Base-by-base conservation (phyloP, 2,329 filamentous ascomycete genomes). In the Colletotrichum liaoningense region DNA sequence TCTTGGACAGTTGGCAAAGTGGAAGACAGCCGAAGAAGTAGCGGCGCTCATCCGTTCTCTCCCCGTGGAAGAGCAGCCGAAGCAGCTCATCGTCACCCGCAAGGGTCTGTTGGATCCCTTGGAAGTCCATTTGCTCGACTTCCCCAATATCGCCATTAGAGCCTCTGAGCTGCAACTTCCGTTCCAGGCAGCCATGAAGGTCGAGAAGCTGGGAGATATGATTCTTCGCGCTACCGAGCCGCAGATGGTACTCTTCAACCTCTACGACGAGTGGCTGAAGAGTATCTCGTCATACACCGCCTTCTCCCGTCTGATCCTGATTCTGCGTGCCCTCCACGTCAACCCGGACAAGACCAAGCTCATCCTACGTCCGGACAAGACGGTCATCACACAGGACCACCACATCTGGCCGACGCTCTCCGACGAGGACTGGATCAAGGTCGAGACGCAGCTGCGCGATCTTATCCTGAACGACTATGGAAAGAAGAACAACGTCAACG, bases 401-500 rank as follows among this genome's bases (percentile, higher is more conserved):
- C 97, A 99, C 82, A 99, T 99, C 81, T 99, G 97, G 97, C 97
- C 97, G 1, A 93, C 95, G 0, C 86, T 99, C 68, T 93, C 94
- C 0, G 97, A 99, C 76, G 97, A 99, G 78, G 95, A 98, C 75
- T 99, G 97, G 97, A 97, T 99, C 84, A 98, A 98, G 90, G 95
- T 99, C n/a, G 97, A 99, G 88, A 95, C 95, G 58, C 94, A 97
- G 81, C 87, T 99, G 55, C 93, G 97, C 82, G 97, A 99, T 87
- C 87, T 99, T 76, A 99, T 99, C 79, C 82, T 99, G 77, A 98
- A 98, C 77, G 97, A 99, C 81, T 99, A 99, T 81, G 97, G 97
- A 81, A 99, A 98, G 90, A 99, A 99, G 90, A 99, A 99, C 88
- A 99, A 98, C 78, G 97, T 99, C 86, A 99, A 99, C 79, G 96